A percentile compares a stretch with the other conserved stretches of the same genome.
These are phyloP conservation scores for Paracorniculantispora psalliotae DNA, from an alignment of 2,329 filamentous ascomycete genomes.

Conservation along the genomic window DNA sequence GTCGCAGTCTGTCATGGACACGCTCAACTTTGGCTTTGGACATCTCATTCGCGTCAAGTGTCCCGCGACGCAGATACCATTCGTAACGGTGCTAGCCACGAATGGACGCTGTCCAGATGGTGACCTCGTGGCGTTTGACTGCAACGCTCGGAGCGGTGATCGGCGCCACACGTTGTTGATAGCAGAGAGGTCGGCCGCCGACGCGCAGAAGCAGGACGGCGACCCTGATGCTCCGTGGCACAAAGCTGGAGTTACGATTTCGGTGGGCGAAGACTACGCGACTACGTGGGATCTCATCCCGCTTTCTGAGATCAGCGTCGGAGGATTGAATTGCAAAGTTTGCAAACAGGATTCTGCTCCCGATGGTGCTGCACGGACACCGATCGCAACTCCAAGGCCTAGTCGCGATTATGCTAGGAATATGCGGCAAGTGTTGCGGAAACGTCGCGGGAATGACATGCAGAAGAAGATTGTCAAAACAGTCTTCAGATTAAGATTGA, in stretches of 20 bases:
- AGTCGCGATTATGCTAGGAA: background rate
- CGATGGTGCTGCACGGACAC: background rate
- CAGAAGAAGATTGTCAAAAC: background rate
- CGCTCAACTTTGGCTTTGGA: conserved; percentile 2
- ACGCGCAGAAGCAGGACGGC: background rate
- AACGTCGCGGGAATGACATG: background rate
- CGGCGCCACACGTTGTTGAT: background rate
- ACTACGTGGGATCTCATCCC: background rate
- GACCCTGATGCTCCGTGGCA: background rate
- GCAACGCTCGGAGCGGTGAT: background rate
- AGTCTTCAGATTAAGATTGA: background rate
- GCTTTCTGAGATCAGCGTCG: background rate
- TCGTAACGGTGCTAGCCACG: background rate
- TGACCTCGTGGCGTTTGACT: background rate
- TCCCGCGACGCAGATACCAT: background rate
- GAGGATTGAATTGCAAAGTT: background rate
- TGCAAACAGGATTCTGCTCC: background rate
- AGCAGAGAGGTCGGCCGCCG: background rate
- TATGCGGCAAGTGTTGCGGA: background rate
- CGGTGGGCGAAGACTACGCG: background rate
- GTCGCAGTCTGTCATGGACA: conserved; percentile 3
- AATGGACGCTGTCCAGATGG: background rate
- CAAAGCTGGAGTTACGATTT: background rate
- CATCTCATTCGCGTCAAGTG: background rate
- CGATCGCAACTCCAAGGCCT: background rate